Evolutionary conservation across 2,329 filamentous ascomycete species (phyloP), one percentile per base, ranked within the genome.

Genomic region (Cordyceps cateniannulata): DNA sequence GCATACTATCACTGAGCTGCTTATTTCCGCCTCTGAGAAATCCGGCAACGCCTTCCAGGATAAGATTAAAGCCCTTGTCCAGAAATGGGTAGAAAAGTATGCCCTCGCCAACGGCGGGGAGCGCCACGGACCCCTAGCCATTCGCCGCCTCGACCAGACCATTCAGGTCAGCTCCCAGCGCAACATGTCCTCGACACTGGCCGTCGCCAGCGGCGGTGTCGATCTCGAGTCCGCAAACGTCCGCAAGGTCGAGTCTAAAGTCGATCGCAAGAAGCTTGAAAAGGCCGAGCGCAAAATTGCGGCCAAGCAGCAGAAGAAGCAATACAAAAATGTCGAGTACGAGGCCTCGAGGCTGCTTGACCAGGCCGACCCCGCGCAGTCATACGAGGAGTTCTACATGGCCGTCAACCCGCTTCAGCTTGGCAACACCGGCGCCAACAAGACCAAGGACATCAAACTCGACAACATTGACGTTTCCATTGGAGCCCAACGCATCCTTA

Each of bases 361-460:
- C 71, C 85, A 91, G 75, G 83, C 91, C 4, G 89, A 93, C 69
- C 85, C 88, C 69, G 81, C 93, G 14, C 88, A 96, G 80, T 96
- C 91, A 45, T 99, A 99, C 73, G 95, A 99, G 76, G 95, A 99
- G 73, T 98, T 99, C 78, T 99, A 96, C 84, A 98, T 99, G 95
- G 89, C 91, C 59, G 95, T 99, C 79, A 99, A 99, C 75, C 95
- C 95, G 63, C 83, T 99, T 64, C 93, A 98, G 72, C 70, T 98
- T 63, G 93, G 92, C 59, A 78, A 81, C 66, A 75, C 84, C 61
- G 83, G 87, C 35, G 78, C 89, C 62, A 84, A 85, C 66, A 99
- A 98, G 86, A 96, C 93, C 75, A 99, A 99, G 81, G 95, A 99
- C 72, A 93, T 99, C 81, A 99, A 98, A 79, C 81, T 99, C 67